Conservation (phyloP, 2,329 filamentous ascomycete species). For the Parafenestella ontariensis region DNA sequence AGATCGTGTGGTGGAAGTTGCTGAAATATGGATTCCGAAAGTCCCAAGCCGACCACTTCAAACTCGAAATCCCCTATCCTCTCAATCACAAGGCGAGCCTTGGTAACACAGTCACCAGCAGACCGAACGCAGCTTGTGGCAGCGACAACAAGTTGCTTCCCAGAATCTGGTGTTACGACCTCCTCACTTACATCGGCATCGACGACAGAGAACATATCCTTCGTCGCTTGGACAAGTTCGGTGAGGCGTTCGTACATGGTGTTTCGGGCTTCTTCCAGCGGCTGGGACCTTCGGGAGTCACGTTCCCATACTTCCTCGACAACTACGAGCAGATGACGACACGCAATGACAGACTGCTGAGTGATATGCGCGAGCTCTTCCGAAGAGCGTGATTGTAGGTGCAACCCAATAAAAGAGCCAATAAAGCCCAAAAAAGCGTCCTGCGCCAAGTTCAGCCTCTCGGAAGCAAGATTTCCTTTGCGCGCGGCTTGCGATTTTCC, state of each 20-base stretch:
- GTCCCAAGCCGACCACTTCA: constrained; percentile 50
- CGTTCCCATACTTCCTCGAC: constrained; percentile 84
- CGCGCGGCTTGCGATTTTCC: constrained; percentile 68
- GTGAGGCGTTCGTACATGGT: constrained; percentile 82
- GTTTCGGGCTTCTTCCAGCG: constrained; percentile 72
- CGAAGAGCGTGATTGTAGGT: constrained; percentile 90
- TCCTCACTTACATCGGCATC: constrained; percentile 75
- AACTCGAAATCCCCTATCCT: constrained; percentile 90
- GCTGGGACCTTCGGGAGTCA: constrained; percentile 71
- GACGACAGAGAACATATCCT: constrained; percentile 75
- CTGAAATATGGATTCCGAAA: constrained; percentile 52
- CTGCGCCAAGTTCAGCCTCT: constrained; percentile 79
- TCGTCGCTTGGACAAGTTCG: constrained; percentile 80
- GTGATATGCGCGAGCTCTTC: constrained; percentile 83
- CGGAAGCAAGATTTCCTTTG: constrained; percentile 79
- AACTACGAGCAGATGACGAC: constrained; percentile 77
- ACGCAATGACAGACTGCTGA: constrained; percentile 81
- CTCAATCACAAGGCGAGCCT: constrained; percentile 84
- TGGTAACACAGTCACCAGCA: constrained; percentile 88
- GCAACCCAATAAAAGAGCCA: constrained; percentile 91
- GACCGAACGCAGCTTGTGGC: constrained; percentile 89
- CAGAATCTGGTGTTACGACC: constrained; percentile 80
- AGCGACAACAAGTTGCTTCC: constrained; percentile 74
- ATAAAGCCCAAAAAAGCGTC: constrained; percentile 90
- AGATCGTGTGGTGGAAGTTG: constrained; percentile 25